Base-by-base conservation (phyloP, 805 yeast genomes). In the Wickerhamomyces kurtzmanii region DNA sequence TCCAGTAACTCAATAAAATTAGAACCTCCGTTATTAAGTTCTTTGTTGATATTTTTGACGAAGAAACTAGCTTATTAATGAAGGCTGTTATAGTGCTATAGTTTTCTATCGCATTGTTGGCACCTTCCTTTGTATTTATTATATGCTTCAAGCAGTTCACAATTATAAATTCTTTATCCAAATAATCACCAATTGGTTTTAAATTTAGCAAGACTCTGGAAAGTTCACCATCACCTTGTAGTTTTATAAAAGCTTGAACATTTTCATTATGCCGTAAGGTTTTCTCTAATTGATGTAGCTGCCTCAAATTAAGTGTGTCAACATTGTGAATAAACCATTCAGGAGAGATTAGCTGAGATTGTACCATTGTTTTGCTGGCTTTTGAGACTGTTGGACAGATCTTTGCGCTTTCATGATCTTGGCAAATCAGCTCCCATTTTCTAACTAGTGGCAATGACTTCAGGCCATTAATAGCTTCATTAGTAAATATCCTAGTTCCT, bases 21-120 rank as follows among this genome's bases (percentile, higher is more conserved):
- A 76, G 46, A 16, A 76, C 50, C 23, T 75, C 79, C 1, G 77
- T 68, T 1, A 70, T 68, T 6, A 71, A 49, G 30, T 60, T 69
- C 36, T 75, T 58, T 4, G 80, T 74, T 9, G 59, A 43, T 5
- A 71, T 43, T 28, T 75, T 53, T 1, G 72, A 65, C 4, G 79
- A 65, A 8, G 61, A 39, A n/a, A 75, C 45, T 8, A 43, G 26
- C 3, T 70, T 59, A 1, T 69, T 65, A 0, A 69, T 49, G 4
- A 71, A 55, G 12, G 68, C 65, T 3, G 31, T 25, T 1, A 49
- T 30, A 6, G 45, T 24, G 2, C 31, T 26, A 11, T 42, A 34
- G 14, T 43, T 36, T 18, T 51, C 51, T 6, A 44, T 39, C 11
- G 43, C 29, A 15, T 39, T 13, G 27, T 49, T 54, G 3, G 44